Evolutionary conservation across 2,329 filamentous ascomycete species (phyloP).

Genomic region (Nemania sp.): DNA sequence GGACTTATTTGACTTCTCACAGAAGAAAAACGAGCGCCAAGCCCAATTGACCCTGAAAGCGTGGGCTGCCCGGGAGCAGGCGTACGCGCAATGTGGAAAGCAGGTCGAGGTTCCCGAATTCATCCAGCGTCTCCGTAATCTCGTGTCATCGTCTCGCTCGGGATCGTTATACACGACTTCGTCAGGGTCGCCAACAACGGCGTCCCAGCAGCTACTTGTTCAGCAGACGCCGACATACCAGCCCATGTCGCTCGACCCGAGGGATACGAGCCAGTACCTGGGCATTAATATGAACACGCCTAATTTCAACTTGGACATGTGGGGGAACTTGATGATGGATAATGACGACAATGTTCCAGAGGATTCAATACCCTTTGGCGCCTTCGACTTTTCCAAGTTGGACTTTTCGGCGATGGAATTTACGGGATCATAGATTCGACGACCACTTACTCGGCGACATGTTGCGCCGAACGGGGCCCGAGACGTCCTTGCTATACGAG

Average conservation of each 20-base stretch:
- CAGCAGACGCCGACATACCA: slow-evolving; percentile 17
- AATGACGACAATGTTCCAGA: slow-evolving; percentile 6
- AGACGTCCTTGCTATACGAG: too few species aligned
- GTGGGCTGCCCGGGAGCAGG: slow-evolving; percentile 27
- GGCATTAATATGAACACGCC: slow-evolving; percentile 2
- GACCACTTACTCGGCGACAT: too few species aligned
- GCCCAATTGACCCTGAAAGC: slow-evolving; percentile 29
- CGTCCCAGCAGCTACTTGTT: slow-evolving; percentile 13
- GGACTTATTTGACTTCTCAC: slow-evolving; percentile 25
- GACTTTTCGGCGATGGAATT: slow-evolving; percentile 19
- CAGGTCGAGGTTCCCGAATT: slow-evolving; percentile 23
- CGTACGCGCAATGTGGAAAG: slow-evolving; percentile 16
- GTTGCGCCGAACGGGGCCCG: too few species aligned
- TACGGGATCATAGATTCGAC: background rate
- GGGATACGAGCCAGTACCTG: slow-evolving; percentile 19
- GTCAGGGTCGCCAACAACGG: background rate
- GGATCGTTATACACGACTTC: slow-evolving; percentile 7
- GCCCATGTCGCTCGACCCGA: slow-evolving; percentile 12
- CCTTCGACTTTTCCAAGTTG: slow-evolving; percentile 21
- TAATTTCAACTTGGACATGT: slow-evolving; percentile 26
- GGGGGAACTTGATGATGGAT: slow-evolving; percentile 25
- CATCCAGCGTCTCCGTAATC: slow-evolving; percentile 23
- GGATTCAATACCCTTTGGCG: slow-evolving; percentile 14
- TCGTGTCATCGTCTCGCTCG: slow-evolving; percentile 10
- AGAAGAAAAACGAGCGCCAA: slow-evolving; percentile 21